Base-by-base conservation (phyloP, 495 filamentous ascomycete genomes). In the Mycothermus thermophilus region DNA sequence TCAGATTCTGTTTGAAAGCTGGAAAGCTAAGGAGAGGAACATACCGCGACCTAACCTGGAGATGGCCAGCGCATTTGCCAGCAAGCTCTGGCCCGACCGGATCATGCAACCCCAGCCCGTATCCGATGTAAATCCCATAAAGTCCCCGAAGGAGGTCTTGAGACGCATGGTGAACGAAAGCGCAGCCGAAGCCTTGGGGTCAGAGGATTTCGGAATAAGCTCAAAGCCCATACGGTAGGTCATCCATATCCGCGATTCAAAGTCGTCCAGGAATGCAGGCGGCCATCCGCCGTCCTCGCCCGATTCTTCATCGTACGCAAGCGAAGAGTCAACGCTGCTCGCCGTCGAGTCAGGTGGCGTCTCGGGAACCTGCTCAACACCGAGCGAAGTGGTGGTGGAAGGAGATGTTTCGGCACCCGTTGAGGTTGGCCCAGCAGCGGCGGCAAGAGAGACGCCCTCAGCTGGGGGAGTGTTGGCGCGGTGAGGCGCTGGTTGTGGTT, bases 81-180 rank as follows among this genome's bases (percentile, higher is more conserved):
- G 63, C 11, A 99, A 63, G 46, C 83, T 83, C 60, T 99, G 92
- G 8, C 90, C 92, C 0, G 88, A 93, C 46, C 92, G 69, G 44
- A 99, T 96, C 92, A 99, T 99, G 50, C 92, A 99, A 1, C 92
- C 92, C 86, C 92, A 99, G 22, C 90, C 90, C 0, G 83, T 83
- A 57, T 99, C 92, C 2, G 83, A 88, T 14, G 83, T 78, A 60
- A 99, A 99, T 13, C 85, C 87, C 16, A 66, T 66, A 34, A 82
- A 69, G 35, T 90, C 83, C 18, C 74, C 71, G 19, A 95, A 65
- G 47, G 87, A 82, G 28, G 67, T 88, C 46, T 83, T 74, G 38
- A 96, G 57, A 23, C 83, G 78, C 51, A 94, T 87, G 13, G 81
- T 59, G 25, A 95, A 71, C n/a, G 83, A 86, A 68, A 95, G 75